These are phyloP conservation scores for Testicularia cyperi DNA, from an alignment of 1,284 basidiomycete genomes.

Conservation along the genomic window DNA sequence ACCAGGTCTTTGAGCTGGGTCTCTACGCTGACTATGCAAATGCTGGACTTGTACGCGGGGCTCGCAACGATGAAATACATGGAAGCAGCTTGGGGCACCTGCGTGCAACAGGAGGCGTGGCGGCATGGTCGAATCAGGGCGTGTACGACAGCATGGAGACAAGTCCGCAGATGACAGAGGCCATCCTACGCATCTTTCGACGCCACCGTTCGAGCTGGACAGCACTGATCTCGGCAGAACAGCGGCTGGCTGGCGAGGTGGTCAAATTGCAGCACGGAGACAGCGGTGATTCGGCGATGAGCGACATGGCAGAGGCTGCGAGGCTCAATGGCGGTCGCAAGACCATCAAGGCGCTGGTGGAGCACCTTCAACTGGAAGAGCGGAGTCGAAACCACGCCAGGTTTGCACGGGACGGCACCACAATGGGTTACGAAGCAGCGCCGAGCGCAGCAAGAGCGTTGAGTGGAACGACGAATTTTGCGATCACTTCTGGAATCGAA, in stretches of 20 bases:
- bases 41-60: conserved; percentile 1
- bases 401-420: neutral
- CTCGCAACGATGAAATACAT: too few species aligned
- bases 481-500: too few species aligned
- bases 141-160: too few species aligned
- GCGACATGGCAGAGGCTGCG: too few species aligned
- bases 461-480: too few species aligned
- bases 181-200: conserved; percentile 15
- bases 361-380: neutral
- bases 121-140: conserved; percentile 3
- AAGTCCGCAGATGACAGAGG: conserved; percentile 2
- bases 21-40: conserved; percentile 13
- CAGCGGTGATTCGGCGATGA: neutral
- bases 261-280: conserved; percentile 11
- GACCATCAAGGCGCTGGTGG: neutral
- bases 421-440: too few species aligned
- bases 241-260: conserved; percentile 17
- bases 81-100: too few species aligned
- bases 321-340: too few species aligned
- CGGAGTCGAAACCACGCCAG: neutral
- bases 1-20: conserved; percentile 21
- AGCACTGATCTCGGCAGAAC: conserved; percentile 25
- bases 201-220: conserved; percentile 17
- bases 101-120: neutral
- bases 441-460: too few species aligned